Percentiles rank a stretch among this genome's conserved stretches.
Conservation (phyloP, 2,329 filamentous ascomycete genomes). For the Alternaria arborescens region DNA sequence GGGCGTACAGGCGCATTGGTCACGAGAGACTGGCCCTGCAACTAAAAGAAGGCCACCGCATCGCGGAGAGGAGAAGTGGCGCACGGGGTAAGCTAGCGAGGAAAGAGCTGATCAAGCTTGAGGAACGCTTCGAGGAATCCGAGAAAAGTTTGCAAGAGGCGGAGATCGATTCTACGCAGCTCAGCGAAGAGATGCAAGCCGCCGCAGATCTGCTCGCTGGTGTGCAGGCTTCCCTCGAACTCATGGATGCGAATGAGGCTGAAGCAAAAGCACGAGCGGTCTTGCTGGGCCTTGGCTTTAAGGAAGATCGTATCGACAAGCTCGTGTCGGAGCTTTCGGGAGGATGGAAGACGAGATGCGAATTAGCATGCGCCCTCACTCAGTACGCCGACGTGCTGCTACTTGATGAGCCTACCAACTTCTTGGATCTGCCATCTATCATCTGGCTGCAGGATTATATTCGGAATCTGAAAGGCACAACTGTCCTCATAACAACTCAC, state of each 20-base stretch:
- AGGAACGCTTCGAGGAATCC: constrained; percentile 71
- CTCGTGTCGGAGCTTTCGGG: constrained; percentile 75
- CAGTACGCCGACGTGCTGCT: constrained; percentile 80
- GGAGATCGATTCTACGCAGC: constrained; percentile 63
- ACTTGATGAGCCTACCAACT: constrained; percentile 88
- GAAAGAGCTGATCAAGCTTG: constrained; percentile 75
- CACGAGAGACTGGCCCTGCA: constrained; percentile 69
- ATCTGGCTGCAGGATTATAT: constrained; percentile 85
- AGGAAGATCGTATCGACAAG: constrained; percentile 66
- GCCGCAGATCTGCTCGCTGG: constrained; percentile 75
- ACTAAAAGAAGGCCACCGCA: constrained; percentile 75
- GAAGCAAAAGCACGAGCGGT: constrained; percentile 70
- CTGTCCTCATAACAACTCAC: constrained; percentile 82
- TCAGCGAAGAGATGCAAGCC: constrained; percentile 73
- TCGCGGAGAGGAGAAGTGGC: constrained; percentile 77
- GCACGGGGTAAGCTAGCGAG: constrained; percentile 76
- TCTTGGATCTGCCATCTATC: constrained; percentile 81
- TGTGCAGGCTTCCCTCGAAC: constrained; percentile 72
- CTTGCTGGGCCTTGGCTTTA: constrained; percentile 75
- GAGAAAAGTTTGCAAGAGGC: constrained; percentile 60
- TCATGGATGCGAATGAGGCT: constrained; percentile 66
- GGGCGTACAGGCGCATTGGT: constrained; percentile 68
- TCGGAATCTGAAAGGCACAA: constrained; percentile 64
- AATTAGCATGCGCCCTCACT: constrained; percentile 65
- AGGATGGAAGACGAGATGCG: constrained; percentile 60